Base-by-base conservation (phyloP, 2,329 filamentous ascomycete genomes). In the Xylaria sp. region DNA sequence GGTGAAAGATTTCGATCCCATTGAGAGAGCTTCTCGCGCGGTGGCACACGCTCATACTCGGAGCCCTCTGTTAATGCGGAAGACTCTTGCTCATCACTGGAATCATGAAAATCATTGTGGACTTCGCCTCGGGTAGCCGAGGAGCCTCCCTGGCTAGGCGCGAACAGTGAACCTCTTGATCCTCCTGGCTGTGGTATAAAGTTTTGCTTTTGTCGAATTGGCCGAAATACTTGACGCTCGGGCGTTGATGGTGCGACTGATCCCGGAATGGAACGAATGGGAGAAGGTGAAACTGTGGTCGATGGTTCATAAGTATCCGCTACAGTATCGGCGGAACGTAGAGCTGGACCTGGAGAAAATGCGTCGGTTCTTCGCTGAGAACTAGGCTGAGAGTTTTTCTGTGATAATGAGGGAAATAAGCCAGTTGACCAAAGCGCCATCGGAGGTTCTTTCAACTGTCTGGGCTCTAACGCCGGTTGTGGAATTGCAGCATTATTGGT, bases 1-100 rank as follows among this genome's bases (percentile, higher is more conserved):
- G 87, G 87, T 1, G 86, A 89, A 4, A 83, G 82, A n/a, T 83
- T 81, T 67, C 81, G 83, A 60, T 83, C 80, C 13, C 86, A 86
- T 3, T 84, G 78, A 2, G 84, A 83, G 7, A 83, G 83, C 25
- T 86, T 81, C n/a, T 81, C 73, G 4, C 80, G 80, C 3, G 77
- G 80, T 18, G 79, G 75, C 8, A 81, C 76, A 60, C 76, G 79
- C 53, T 80, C 79, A 41, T 81, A 80, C 0, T 80, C 78, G 2
- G 82, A 81, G 12, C 77, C 77, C 15, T 81, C 79, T 30, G 78
- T 81, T 55, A 80, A 74, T 3, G 79, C 77, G 25, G 75, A 77
- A 9, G 75, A 73, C 15, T 77, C 74, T 36, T 76, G 73, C 2
- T 73, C 74, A 8, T 73, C 73, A 39, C 69, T 74, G 39, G 62